Percentiles rank a stretch among this genome's conserved stretches.
Evolutionary conservation across 2,329 filamentous ascomycete genomes (phyloP).

Genomic region (Fusarium sp.): DNA sequence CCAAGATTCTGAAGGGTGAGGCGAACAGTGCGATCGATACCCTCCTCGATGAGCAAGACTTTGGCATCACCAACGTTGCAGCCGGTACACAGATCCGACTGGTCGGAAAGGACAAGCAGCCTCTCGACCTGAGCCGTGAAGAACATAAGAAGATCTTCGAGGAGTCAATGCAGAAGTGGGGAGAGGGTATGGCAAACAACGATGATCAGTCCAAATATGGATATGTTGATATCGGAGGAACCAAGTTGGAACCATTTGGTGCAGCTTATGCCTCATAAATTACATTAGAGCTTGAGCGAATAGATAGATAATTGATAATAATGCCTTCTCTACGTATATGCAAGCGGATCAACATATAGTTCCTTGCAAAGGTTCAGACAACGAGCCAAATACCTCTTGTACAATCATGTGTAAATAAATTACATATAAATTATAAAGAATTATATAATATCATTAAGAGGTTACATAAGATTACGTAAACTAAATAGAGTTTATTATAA

Average conservation of each 20-base stretch:
- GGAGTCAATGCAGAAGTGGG: conserved; percentile 49
- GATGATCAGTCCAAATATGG: conserved; percentile 50
- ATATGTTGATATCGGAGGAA: conserved; percentile 50
- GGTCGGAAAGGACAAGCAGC: conserved; percentile 60
- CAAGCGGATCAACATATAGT: too few species aligned
- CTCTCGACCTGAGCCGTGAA: conserved; percentile 67
- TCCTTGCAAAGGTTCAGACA: too few species aligned
- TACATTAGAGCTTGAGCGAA: background rate
- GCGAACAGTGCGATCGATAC: conserved; percentile 62
- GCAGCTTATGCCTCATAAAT: conserved; percentile 38
- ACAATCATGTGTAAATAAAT: too few species aligned
- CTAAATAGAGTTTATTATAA: too few species aligned
- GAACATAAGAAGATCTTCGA: conserved; percentile 50
- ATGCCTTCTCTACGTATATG: too few species aligned
- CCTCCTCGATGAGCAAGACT: conserved; percentile 64
- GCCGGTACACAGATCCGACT: conserved; percentile 53
- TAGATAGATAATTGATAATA: background rate
- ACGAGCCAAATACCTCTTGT: too few species aligned
- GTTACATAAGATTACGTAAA: too few species aligned
- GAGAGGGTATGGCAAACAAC: conserved; percentile 49
- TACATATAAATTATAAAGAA: too few species aligned
- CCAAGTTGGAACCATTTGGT: conserved; percentile 52
- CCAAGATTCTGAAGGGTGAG: conserved; percentile 45
- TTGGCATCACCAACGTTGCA: conserved; percentile 52
- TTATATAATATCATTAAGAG: too few species aligned